These are phyloP conservation scores for Pilatotrama ljubarskyi DNA, from an alignment of 768 basidiomycete genomes.

Conservation along the genomic window DNA sequence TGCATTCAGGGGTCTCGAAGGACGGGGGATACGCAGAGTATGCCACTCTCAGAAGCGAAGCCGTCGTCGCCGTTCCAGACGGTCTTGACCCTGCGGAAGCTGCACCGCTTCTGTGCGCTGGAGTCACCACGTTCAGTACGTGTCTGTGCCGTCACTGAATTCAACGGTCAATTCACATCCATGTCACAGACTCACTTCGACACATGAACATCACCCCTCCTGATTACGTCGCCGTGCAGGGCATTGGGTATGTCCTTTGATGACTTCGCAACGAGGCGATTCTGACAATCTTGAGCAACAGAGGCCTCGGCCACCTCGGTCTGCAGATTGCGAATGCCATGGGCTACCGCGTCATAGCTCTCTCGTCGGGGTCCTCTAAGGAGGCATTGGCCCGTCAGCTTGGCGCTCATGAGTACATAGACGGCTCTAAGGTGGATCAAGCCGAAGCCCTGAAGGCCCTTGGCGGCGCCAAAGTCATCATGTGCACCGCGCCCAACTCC, in stretches of 20 bases:
- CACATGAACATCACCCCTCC: constrained; percentile 33
- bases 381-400: constrained; percentile 35
- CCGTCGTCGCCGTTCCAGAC: constrained; percentile 27
- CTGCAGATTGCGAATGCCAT: constrained; percentile 37
- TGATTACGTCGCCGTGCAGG: constrained; percentile 41
- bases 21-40: constrained; percentile 35
- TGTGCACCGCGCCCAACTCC: constrained; percentile 34
- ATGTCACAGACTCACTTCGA: constrained; percentile 27
- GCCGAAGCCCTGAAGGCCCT: constrained; percentile 35
- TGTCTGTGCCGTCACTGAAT: not conserved
- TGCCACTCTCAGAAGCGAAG: constrained; percentile 25
- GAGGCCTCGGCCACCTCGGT: constrained; percentile 37
- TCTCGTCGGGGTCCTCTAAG: constrained; percentile 35
- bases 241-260: constrained; percentile 30
- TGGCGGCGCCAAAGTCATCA: constrained; percentile 41
- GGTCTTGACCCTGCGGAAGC: constrained; percentile 29
- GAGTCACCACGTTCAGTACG: constrained; percentile 40
- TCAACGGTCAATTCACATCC: not conserved
- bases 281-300: not conserved
- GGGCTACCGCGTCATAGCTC: constrained; percentile 39
- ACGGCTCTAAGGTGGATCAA: constrained; percentile 30
- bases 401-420: constrained; percentile 41
- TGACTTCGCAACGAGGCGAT: not conserved
- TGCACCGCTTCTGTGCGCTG: constrained; percentile 37
- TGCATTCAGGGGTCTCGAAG: constrained; percentile 20